These are phyloP conservation scores for Terana coerulea DNA, from an alignment of 768 basidiomycete species.

Conservation along the genomic window DNA sequence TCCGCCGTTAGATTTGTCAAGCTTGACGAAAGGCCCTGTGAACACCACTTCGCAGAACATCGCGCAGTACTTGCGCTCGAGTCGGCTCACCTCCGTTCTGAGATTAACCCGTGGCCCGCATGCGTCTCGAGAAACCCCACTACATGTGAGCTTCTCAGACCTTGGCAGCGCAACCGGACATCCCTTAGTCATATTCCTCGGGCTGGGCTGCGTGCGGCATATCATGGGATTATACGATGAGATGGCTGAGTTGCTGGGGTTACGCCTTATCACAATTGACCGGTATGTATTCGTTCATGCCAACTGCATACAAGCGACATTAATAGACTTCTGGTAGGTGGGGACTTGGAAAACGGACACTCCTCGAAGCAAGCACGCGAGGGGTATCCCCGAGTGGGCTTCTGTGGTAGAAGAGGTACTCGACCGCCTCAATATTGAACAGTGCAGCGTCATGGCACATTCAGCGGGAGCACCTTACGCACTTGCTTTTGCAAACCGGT, in stretches of 20 bases:
- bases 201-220: slow-evolving; percentile 91
- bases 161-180: slow-evolving; percentile 81
- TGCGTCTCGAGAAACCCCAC: slow-evolving; percentile 66
- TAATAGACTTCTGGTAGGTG: slow-evolving; percentile 55
- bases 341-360: slow-evolving; percentile 88
- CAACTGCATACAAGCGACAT: too few relatives aligned
- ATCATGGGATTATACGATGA: slow-evolving; percentile 96
- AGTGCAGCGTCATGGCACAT: slow-evolving; percentile 91
- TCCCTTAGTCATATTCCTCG: slow-evolving; percentile 90
- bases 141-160: slow-evolving; percentile 90
- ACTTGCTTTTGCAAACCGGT: slow-evolving; percentile 76
- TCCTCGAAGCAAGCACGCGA: slow-evolving; percentile 55
- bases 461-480: slow-evolving; percentile 96
- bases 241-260: slow-evolving; percentile 82
- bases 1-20: slow-evolving; percentile 21
- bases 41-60: slow-evolving; percentile 61
- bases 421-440: slow-evolving; percentile 69
- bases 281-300: slow-evolving; percentile 52
- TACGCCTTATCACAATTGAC: slow-evolving; percentile 92
- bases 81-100: slow-evolving; percentile 77
- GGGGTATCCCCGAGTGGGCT: slow-evolving; percentile 90
- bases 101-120: slow-evolving; percentile 78
- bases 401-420: slow-evolving; percentile 87
- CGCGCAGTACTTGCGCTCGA: slow-evolving; percentile 84
- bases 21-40: slow-evolving; percentile 42